Base-by-base conservation (phyloP, 805 yeast species). In the Kuraishia ogatae region DNA sequence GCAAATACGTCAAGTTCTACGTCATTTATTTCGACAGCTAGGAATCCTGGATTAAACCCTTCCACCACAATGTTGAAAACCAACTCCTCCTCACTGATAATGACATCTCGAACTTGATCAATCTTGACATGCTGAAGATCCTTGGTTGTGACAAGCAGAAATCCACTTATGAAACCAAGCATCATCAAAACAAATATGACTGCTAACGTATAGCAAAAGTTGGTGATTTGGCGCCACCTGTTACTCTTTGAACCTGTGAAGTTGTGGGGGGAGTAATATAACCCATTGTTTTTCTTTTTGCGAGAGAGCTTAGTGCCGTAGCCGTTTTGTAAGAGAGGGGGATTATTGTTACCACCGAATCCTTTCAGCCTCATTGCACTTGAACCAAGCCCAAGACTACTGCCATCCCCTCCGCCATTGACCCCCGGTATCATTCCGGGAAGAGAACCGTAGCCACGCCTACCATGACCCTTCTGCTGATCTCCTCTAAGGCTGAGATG, bases 1-100 rank as follows among this genome's bases (percentile, higher is more conserved):
- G 93, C 97, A 73, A 93, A 93, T 1, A 93, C 75, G 66, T 93
- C 97, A 48, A 93, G 68, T 60, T 89, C 93, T 10, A 85, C 84
- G 15, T 82, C 81, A 48, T 75, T 73, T 1, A 92, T 75, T 1
- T 74, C 71, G 4, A 91, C 81, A 1, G 87, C 76, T 60, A 91
- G 75, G 69, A 92, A 79, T 0, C 97, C 97, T 0, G 97, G 97
- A 66, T 93, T 93, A 62, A 85, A 81, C 0, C 96, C 96, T 57
- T 83, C 86, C 22, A 90, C 81, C 2, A 81, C 79, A 61, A 93
- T 71, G 65, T 86, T 89, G 71, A 93, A 90, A 0, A 91, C 79
- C 51, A 93, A 72, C 65, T 90, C 97, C 63, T 91, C 96, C 59
- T 85, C 84, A 53, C 94, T 84, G 2, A 89, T 87, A 13, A 92